These are phyloP conservation scores for Dactylellina parvicollis DNA, from an alignment of 2,329 filamentous ascomycete genomes.

Conservation along the genomic window DNA sequence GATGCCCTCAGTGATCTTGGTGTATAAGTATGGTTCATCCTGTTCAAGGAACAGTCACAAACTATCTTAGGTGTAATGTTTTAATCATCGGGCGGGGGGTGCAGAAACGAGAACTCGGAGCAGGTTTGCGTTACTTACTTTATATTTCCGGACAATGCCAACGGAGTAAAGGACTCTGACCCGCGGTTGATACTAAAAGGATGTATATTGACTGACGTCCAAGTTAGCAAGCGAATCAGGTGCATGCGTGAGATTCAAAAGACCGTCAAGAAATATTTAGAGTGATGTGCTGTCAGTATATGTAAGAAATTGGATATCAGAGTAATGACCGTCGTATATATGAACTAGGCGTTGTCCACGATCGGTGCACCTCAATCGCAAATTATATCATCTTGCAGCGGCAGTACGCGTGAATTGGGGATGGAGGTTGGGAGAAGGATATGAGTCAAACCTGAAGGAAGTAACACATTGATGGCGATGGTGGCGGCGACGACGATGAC, in stretches of 20 bases:
- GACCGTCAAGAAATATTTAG: conserved; percentile 54
- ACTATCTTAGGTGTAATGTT: conserved; percentile 73
- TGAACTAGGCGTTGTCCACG: conserved; percentile 92
- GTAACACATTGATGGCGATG: too few species aligned
- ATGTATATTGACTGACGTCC: too few species aligned
- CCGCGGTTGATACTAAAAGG: too few species aligned
- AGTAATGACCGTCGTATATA: conserved; percentile 73
- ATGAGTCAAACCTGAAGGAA: too few species aligned
- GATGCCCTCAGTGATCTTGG: conserved; percentile 74
- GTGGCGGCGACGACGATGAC: too few species aligned
- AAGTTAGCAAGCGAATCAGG: conserved; percentile 3
- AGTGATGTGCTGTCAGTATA: conserved; percentile 79
- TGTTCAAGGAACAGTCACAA: conserved; percentile 68
- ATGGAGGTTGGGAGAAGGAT: conserved; percentile 55
- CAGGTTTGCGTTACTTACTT: not conserved
- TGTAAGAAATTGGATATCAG: conserved; percentile 98
- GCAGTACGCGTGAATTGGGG: not conserved
- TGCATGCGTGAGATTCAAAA: not conserved
- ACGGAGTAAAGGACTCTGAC: not conserved
- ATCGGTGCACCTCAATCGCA: conserved; percentile 89
- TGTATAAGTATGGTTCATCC: conserved; percentile 70
- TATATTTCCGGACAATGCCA: not conserved
- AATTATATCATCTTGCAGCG: conserved; percentile 91
- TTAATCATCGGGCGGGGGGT: conserved; percentile 70
- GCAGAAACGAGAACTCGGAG: not conserved